Conservation (phyloP, 306 rosid species). For the Trifolium repens region DNA sequence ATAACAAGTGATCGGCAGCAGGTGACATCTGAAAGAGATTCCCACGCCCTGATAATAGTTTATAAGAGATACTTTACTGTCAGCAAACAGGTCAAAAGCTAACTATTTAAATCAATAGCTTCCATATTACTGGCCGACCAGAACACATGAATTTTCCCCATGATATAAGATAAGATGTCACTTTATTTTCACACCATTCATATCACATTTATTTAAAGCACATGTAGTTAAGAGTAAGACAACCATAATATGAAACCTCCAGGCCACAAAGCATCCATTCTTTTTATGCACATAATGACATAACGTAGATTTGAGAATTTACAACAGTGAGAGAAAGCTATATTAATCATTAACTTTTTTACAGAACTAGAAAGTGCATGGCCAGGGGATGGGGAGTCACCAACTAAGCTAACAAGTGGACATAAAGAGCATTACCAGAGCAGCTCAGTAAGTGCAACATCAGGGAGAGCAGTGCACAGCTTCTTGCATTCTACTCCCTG, state of each 20-base stretch:
- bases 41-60: constrained; percentile 76
- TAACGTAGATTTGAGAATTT: not conserved
- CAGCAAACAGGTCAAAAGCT: constrained; percentile 19
- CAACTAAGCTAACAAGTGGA: constrained; percentile 27
- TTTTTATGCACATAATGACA: not conserved
- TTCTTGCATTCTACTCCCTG: constrained; percentile 70
- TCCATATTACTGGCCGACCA: constrained; percentile 17
- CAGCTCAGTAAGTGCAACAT: constrained; percentile 62
- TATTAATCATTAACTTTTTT: not conserved
- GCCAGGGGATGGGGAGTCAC: not conserved
- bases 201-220: constrained; percentile 1
- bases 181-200: not conserved
- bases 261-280: constrained; percentile 1
- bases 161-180: constrained; percentile 2
- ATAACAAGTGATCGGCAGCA: constrained; percentile 81
- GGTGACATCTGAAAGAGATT: constrained; percentile 65
- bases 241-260: constrained; percentile 9
- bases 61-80: constrained; percentile 33
- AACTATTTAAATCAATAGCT: constrained; percentile 14
- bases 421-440: constrained; percentile 57
- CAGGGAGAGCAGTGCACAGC: constrained; percentile 58
- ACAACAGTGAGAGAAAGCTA: not conserved
- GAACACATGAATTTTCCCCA: constrained; percentile 1
- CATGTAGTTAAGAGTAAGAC: not conserved
- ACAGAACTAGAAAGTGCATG: not conserved